Percentiles rank a stretch among this genome's conserved stretches.
These are phyloP conservation scores for Ilex aquifolium DNA, from an alignment of 257 asterid species.

Conservation along the genomic window DNA sequence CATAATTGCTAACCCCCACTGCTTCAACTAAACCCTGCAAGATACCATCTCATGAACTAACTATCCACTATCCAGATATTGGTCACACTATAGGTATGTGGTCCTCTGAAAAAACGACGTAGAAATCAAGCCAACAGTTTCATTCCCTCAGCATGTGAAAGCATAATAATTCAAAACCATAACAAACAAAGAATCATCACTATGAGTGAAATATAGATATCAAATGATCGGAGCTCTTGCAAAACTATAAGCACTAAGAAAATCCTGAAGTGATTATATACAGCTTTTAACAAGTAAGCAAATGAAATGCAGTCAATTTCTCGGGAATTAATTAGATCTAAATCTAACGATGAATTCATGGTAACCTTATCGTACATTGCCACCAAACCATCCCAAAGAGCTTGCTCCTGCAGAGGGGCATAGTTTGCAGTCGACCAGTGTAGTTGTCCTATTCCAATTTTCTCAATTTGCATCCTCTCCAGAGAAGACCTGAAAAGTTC, in stretches of 20 bases:
- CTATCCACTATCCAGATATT: no score
- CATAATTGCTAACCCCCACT: constrained; percentile 95
- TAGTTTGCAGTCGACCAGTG: constrained; percentile 99
- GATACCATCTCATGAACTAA: not conserved
- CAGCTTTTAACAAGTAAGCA: no score
- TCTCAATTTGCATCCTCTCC: constrained; percentile 68
- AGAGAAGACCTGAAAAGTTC: constrained; percentile 59
- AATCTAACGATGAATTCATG: constrained; percentile 10
- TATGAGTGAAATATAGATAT: no score
- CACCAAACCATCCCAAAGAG: constrained; percentile 98
- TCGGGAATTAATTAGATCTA: not conserved
- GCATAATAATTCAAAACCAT: no score
- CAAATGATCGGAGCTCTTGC: no score
- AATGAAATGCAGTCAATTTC: not conserved
- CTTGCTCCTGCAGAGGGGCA: constrained; percentile 89
- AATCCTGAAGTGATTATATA: no score
- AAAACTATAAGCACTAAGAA: no score
- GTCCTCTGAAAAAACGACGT: no score
- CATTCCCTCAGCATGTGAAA: no score
- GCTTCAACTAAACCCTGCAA: constrained; percentile 84
- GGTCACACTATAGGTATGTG: no score
- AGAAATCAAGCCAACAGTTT: no score
- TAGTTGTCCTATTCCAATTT: constrained; percentile 87
- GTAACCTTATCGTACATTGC: constrained; percentile 99
- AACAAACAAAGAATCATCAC: no score